A percentile compares a stretch with the other conserved stretches of the same genome.
Evolutionary conservation across 75 land plant species (phyloP).

Genomic region (Picea sitchensis): DNA sequence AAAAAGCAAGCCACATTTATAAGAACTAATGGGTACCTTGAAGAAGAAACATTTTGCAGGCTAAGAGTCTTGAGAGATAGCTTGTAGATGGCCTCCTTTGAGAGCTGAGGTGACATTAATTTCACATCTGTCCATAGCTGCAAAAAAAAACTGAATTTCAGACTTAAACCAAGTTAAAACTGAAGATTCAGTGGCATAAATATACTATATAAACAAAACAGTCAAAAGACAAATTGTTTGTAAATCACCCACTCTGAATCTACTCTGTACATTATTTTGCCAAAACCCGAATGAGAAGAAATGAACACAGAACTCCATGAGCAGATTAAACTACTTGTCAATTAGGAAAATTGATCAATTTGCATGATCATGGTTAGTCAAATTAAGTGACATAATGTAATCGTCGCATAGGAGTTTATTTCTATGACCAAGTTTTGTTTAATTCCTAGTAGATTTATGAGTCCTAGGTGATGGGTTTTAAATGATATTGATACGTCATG

Average conservation of each 20-base stretch:
- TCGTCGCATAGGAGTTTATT: too few species aligned
- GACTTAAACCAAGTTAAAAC: not conserved
- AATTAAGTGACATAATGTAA: too few species aligned
- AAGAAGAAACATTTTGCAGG: conserved; percentile 49
- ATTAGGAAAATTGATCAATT: too few species aligned
- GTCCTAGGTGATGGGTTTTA: too few species aligned
- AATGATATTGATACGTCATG: too few species aligned
- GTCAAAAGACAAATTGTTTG: not conserved
- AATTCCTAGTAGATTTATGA: too few species aligned
- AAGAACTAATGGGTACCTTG: too few species aligned
- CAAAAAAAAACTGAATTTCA: not conserved
- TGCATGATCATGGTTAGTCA: too few species aligned
- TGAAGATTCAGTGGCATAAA: not conserved
- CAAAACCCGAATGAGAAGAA: not conserved
- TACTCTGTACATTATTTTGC: not conserved
- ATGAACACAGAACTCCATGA: not conserved
- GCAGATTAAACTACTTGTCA: not conserved
- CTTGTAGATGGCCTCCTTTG: conserved; percentile 67
- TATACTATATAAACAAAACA: not conserved
- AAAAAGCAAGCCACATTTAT: too few species aligned
- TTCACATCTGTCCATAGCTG: conserved; percentile 91
- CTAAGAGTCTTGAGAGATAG: conserved; percentile 57
- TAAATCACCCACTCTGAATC: not conserved
- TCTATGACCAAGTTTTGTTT: too few species aligned
- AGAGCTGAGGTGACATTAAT: conserved; percentile 85